Conservation (phyloP, 352 stramenopile species). For the Phytopythium montanum region DNA sequence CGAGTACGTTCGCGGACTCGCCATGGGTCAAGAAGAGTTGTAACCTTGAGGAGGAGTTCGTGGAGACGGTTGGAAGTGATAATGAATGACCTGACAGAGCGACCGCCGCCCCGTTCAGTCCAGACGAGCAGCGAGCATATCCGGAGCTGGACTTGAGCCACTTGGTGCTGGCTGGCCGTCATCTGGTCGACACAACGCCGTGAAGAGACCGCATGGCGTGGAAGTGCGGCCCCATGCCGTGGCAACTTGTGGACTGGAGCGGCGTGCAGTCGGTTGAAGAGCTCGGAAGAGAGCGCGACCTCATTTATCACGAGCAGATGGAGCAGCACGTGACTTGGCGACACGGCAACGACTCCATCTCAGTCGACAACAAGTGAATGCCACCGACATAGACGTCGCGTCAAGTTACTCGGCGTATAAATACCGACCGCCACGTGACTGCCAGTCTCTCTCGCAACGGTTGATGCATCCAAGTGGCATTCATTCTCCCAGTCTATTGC, state of each 20-base stretch:
- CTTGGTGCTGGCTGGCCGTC: background rate
- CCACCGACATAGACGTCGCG: background rate
- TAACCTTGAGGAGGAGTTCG: background rate
- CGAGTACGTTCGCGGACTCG: background rate
- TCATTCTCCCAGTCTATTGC: background rate
- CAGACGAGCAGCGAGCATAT: background rate
- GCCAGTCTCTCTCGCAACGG: background rate
- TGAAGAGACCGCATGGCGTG: background rate
- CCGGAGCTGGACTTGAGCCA: background rate
- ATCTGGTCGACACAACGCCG: background rate
- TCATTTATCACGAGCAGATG: background rate
- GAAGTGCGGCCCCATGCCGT: background rate
- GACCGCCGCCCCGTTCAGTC: background rate
- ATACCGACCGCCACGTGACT: background rate
- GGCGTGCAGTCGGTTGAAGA: background rate
- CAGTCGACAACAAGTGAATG: background rate
- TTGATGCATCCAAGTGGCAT: background rate
- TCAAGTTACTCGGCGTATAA: background rate
- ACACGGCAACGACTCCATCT: background rate
- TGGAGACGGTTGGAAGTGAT: background rate
- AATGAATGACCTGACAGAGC: background rate
- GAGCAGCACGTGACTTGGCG: background rate
- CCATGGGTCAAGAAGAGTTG: background rate
- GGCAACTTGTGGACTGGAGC: background rate
- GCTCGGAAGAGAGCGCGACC: background rate